A percentile compares a stretch with the other conserved stretches of the same genome.
These are phyloP conservation scores for Wallemia hederae DNA, from an alignment of 1,284 basidiomycete species.

Conservation along the genomic window DNA sequence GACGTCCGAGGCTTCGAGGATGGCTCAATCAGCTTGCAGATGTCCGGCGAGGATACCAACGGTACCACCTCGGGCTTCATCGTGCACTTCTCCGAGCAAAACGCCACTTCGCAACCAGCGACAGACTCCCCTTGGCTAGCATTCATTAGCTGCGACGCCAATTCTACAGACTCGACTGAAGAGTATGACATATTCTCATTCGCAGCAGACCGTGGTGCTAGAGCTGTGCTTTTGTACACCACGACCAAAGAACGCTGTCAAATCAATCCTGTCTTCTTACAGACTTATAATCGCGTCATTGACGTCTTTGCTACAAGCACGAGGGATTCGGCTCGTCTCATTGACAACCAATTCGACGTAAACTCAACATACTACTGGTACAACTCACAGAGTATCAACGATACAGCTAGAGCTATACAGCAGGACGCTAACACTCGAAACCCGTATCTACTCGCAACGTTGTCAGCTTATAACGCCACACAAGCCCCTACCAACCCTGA, in stretches of 20 bases:
- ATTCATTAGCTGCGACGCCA: conserved; percentile 46
- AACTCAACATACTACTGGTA: conserved; percentile 20
- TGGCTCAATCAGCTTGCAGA: not conserved
- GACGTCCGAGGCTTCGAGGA: not conserved
- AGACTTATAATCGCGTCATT: conserved; percentile 37
- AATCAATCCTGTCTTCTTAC: conserved; percentile 39
- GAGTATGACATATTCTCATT: conserved; percentile 13
- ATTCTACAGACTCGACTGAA: conserved; percentile 28
- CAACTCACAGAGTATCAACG: conserved; percentile 28
- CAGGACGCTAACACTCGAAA: conserved; percentile 19
- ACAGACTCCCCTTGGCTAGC: conserved; percentile 55
- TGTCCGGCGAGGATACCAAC: not conserved
- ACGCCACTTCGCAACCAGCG: conserved; percentile 2
- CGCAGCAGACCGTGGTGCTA: conserved; percentile 42
- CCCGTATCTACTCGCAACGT: conserved; percentile 6
- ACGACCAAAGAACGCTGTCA: conserved; percentile 26
- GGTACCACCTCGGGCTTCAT: not conserved
- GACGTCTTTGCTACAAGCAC: conserved; percentile 45
- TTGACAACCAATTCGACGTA: conserved; percentile 18
- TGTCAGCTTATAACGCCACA: conserved; percentile 24
- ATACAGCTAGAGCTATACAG: conserved; percentile 24
- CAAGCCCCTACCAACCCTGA: conserved; percentile 12
- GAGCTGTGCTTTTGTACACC: conserved; percentile 26
- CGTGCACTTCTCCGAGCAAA: not conserved
- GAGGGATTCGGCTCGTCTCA: conserved; percentile 7